These are phyloP conservation scores for Pulicaria dysenterica DNA, from an alignment of 129 eudicot species.

Conservation along the genomic window DNA sequence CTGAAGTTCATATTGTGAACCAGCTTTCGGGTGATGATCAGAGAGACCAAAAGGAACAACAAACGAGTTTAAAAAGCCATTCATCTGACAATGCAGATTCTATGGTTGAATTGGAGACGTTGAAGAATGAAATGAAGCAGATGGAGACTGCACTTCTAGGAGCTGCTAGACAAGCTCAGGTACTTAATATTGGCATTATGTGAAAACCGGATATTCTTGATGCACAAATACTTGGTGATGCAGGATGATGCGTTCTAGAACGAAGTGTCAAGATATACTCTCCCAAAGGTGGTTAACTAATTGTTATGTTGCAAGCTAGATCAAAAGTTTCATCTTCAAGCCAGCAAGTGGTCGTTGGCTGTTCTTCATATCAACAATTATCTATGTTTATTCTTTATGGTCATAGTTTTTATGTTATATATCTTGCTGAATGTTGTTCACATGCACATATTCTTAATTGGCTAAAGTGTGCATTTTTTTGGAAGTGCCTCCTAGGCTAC, in stretches of 20 bases:
- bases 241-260: constrained; percentile 5
- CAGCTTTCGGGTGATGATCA: constrained; percentile 38
- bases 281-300: background rate
- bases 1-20: constrained; percentile 32
- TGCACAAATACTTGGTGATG: constrained; percentile 7
- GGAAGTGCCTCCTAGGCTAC: background rate
- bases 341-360: background rate
- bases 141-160: constrained; percentile 88
- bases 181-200: constrained; percentile 26
- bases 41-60: constrained; percentile 30
- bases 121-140: constrained; percentile 81
- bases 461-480: background rate
- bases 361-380: too few relatives aligned
- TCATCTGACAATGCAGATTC: constrained; percentile 39
- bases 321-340: constrained; percentile 12
- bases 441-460: constrained; percentile 14
- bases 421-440: background rate
- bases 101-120: constrained; percentile 56
- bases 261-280: background rate
- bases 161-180: constrained; percentile 94
- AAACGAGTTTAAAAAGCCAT: constrained; percentile 41
- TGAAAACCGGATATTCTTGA: background rate
- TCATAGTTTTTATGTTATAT: background rate
- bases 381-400: too few relatives aligned
- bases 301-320: constrained; percentile 16